Conservation (phyloP, 352 stramenopile genomes). For the Pythium dissotocum region DNA sequence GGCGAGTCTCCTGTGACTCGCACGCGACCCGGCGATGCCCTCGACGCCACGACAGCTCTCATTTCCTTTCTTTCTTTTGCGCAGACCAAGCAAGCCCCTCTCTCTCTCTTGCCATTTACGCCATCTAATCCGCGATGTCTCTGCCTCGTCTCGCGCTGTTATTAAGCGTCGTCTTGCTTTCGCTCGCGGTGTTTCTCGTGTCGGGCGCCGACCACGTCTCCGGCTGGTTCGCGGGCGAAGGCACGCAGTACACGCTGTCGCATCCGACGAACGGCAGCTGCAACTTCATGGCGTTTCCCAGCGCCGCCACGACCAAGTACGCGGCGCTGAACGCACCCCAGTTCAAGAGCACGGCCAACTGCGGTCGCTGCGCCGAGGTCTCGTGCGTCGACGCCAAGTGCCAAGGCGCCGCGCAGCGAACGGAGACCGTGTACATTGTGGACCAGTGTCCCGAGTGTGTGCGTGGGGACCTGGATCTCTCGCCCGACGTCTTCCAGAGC, state of each 20-base stretch:
- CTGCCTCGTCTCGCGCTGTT: conserved; percentile 1
- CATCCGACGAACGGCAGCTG: conserved; percentile 37
- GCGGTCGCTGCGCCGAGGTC: conserved; percentile 35
- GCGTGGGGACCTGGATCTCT: conserved; percentile 58
- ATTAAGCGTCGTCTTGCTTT: background rate
- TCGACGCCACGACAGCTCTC: conserved; percentile 7
- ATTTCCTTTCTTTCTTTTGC: conserved; percentile 14
- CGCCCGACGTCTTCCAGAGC: conserved; percentile 38
- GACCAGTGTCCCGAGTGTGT: conserved; percentile 63
- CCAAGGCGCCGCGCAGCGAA: conserved; percentile 20
- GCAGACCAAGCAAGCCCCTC: conserved; percentile 2
- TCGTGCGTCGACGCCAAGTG: conserved; percentile 53
- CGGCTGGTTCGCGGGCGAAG: conserved; percentile 23
- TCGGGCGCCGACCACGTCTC: background rate
- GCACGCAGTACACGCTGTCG: conserved; percentile 34
- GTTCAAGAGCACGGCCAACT: conserved; percentile 55
- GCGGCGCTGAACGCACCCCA: conserved; percentile 64
- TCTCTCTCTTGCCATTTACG: background rate
- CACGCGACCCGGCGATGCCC: no score
- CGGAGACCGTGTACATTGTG: conserved; percentile 65
- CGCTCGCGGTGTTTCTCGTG: background rate
- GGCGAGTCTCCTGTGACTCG: no score
- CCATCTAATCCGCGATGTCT: background rate
- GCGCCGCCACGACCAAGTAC: conserved; percentile 48
- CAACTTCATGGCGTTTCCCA: conserved; percentile 66